Conservation (phyloP, 805 yeast genomes). For the Candida corydali region DNA sequence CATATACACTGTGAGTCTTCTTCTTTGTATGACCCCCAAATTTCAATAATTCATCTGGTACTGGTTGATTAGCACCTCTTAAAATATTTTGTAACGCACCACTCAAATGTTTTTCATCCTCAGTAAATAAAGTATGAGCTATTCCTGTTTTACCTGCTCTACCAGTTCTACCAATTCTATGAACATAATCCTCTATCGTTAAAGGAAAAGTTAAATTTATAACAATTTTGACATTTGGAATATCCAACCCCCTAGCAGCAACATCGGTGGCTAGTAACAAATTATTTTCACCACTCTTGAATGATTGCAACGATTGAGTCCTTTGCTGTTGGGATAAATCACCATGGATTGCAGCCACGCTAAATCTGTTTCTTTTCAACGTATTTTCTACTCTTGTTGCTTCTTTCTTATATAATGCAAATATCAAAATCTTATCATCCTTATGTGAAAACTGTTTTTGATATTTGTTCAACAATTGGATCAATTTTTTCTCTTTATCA, state of each 20-base stretch:
- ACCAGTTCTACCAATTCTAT: constrained; percentile 96
- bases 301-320: constrained; percentile 77
- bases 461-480: constrained; percentile 70
- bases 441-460: constrained; percentile 50
- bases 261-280: constrained; percentile 94
- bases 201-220: constrained; percentile 94
- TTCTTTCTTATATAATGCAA: constrained; percentile 95
- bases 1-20: constrained; percentile 97
- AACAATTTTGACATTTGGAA: constrained; percentile 94
- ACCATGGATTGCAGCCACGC: constrained; percentile 93
- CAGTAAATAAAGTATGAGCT: constrained; percentile 94
- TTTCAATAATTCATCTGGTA: constrained; percentile 90
- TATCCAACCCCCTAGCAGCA: constrained; percentile 96
- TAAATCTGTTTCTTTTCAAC: constrained; percentile 66
- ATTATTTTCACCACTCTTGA: constrained; percentile 74
- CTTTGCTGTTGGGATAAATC: constrained; percentile 91
- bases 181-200: constrained; percentile 95
- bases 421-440: constrained; percentile 79
- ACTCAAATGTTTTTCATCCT: constrained; percentile 91
- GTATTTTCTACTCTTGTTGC: constrained; percentile 86
- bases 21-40: constrained; percentile 98
- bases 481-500: constrained; percentile 71
- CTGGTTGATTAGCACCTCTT: constrained; percentile 91
- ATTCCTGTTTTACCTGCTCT: constrained; percentile 95
- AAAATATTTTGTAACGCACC: constrained; percentile 92